Percentiles rank a stretch among this genome's conserved stretches.
Conservation (phyloP, 352 stramenopile genomes). For the Globisporangium carolinianum region DNA sequence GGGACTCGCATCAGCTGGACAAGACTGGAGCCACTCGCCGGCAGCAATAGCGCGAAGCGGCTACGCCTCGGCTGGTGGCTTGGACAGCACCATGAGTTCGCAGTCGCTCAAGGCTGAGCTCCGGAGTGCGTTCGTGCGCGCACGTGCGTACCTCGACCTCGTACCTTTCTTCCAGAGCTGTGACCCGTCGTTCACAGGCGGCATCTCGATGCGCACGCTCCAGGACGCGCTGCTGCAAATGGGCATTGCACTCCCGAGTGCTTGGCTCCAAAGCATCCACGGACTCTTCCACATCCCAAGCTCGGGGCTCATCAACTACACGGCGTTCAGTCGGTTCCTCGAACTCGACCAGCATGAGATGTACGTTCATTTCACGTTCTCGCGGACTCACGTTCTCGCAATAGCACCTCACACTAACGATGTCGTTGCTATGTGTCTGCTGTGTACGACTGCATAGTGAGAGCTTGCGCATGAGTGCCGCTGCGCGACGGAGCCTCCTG, state of each 20-base stretch:
- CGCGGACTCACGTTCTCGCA: not conserved
- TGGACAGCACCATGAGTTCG: conserved; percentile 1
- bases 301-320: conserved; percentile 44
- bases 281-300: conserved; percentile 35
- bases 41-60: not conserved
- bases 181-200: conserved; percentile 27
- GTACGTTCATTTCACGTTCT: conserved; percentile 18
- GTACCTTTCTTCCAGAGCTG: conserved; percentile 45
- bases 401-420: not conserved
- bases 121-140: conserved; percentile 36
- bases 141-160: conserved; percentile 37
- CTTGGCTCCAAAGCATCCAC: conserved; percentile 25
- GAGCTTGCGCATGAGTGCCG: conserved; percentile 27
- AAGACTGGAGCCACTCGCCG: not conserved
- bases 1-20: not conserved
- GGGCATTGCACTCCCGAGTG: conserved; percentile 29
- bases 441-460: conserved; percentile 20
- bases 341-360: conserved; percentile 45
- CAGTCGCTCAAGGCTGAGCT: conserved; percentile 32
- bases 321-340: conserved; percentile 34
- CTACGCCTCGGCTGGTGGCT: not conserved
- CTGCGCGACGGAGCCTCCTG: conserved; percentile 20
- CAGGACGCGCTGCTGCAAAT: conserved; percentile 42
- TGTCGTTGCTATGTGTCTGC: not conserved
- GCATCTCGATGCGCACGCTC: conserved; percentile 28